Evolutionary conservation across 2,329 filamentous ascomycete genomes (phyloP).

Genomic region (Cytospora chrysosperma): DNA sequence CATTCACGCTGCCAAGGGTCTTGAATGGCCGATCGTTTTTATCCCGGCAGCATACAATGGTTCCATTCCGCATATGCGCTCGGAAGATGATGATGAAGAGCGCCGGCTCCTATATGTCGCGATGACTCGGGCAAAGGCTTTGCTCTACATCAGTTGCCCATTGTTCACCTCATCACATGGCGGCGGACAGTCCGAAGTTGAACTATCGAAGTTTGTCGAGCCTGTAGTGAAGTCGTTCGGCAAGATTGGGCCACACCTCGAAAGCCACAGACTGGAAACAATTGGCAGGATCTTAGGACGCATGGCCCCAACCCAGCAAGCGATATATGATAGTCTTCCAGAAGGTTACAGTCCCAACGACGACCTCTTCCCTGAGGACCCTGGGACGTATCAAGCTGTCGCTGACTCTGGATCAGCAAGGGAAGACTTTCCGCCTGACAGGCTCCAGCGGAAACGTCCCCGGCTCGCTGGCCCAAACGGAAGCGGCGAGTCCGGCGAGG

Average conservation of each 20-base stretch:
- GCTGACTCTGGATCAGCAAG: background rate
- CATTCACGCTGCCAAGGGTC: constrained; percentile 91
- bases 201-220: constrained; percentile 71
- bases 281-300: constrained; percentile 72
- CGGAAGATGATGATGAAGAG: constrained; percentile 86
- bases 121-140: constrained; percentile 87
- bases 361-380: constrained; percentile 65
- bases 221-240: constrained; percentile 51
- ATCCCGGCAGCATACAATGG: constrained; percentile 87
- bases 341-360: constrained; percentile 62
- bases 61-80: constrained; percentile 82
- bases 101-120: constrained; percentile 88
- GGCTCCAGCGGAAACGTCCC: constrained; percentile 30
- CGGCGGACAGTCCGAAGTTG: constrained; percentile 53
- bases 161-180: constrained; percentile 59
- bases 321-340: constrained; percentile 53
- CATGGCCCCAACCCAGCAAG: constrained; percentile 53
- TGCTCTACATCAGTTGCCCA: constrained; percentile 84
- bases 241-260: constrained; percentile 68
- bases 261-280: constrained; percentile 58
- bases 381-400: constrained; percentile 31
- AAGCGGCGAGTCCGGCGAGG: constrained; percentile 31
- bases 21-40: constrained; percentile 96
- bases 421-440: constrained; percentile 38
- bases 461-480: constrained; percentile 32